phyloP scores from a whole-genome alignment of 164 flowering plant species.

The Vitis amurensis region DNA sequence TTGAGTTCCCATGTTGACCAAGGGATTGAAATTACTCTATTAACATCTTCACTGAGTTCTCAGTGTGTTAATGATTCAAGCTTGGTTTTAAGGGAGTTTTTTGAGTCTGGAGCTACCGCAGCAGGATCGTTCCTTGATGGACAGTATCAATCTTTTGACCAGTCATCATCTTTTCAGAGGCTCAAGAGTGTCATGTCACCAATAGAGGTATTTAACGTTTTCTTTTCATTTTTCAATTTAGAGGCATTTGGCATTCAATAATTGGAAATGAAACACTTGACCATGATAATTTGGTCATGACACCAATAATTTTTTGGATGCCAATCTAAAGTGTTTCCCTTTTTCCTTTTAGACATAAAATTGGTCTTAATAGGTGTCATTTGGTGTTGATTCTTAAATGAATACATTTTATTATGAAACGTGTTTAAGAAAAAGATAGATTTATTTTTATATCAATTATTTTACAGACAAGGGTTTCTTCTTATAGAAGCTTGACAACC shows the following conservation, averaged over 20 bases:
- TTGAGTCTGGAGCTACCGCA: constrained; percentile 38
- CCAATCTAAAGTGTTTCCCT: too few relatives aligned
- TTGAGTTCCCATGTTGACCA: constrained; percentile 25
- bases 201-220: constrained; percentile 41
- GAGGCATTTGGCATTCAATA: background rate
- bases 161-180: constrained; percentile 25
- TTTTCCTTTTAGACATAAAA: too few relatives aligned
- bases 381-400: too few relatives aligned
- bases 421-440: too few relatives aligned
- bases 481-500: too few relatives aligned
- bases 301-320: too few relatives aligned
- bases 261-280: background rate
- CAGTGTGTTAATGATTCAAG: constrained; percentile 39
- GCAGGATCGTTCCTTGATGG: constrained; percentile 39
- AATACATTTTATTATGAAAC: too few relatives aligned
- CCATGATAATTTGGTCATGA: too few relatives aligned
- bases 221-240: background rate
- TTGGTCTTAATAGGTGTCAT: too few relatives aligned
- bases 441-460: too few relatives aligned
- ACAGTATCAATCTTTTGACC: constrained; percentile 37
- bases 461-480: too few relatives aligned
- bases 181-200: constrained; percentile 30
- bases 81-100: constrained; percentile 49
- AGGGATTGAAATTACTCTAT: constrained; percentile 49
- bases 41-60: constrained; percentile 34